These are phyloP conservation scores for Paratinospora sagittata DNA, from an alignment of 164 flowering plant genomes.

Conservation along the genomic window DNA sequence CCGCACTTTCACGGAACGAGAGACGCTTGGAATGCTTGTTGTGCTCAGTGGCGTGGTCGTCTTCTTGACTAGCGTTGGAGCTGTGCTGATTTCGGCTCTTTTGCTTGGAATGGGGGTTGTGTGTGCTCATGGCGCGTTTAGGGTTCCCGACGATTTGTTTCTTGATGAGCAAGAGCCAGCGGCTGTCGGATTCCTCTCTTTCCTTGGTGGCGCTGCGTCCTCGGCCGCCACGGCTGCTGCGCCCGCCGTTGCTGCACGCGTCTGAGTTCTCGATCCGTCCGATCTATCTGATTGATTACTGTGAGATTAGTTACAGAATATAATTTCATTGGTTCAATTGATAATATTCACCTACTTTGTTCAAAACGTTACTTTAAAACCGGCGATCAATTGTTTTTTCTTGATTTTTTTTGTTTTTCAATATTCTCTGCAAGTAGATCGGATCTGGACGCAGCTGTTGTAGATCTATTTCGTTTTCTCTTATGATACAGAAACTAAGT, in stretches of 20 bases:
- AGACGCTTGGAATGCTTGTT: slow-evolving; percentile 43
- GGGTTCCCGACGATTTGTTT: slow-evolving; percentile 77
- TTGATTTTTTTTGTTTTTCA: neutral
- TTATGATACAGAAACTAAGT: neutral
- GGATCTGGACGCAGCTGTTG: slow-evolving; percentile 9
- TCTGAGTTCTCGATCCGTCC: slow-evolving; percentile 29
- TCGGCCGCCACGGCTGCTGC: slow-evolving; percentile 33
- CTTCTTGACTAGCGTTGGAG: slow-evolving; percentile 72
- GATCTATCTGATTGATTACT: slow-evolving; percentile 5
- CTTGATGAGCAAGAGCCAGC: slow-evolving; percentile 59
- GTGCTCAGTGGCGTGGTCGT: slow-evolving; percentile 42
- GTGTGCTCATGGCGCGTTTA: slow-evolving; percentile 60
- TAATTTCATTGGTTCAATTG: neutral
- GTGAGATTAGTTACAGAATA: slow-evolving; percentile 8
- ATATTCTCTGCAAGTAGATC: neutral
- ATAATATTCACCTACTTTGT: neutral
- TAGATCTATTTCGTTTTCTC: slow-evolving; percentile 7
- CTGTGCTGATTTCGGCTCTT: slow-evolving; percentile 55
- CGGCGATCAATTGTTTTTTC: neutral
- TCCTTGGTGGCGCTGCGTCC: slow-evolving; percentile 55
- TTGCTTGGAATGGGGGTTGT: slow-evolving; percentile 52
- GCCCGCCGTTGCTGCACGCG: slow-evolving; percentile 41
- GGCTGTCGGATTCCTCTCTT: slow-evolving; percentile 60
- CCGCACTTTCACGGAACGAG: slow-evolving; percentile 54
- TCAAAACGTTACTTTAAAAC: too few species aligned